Conservation (phyloP, 306 rosid genomes). For the Citrullus amarus region DNA sequence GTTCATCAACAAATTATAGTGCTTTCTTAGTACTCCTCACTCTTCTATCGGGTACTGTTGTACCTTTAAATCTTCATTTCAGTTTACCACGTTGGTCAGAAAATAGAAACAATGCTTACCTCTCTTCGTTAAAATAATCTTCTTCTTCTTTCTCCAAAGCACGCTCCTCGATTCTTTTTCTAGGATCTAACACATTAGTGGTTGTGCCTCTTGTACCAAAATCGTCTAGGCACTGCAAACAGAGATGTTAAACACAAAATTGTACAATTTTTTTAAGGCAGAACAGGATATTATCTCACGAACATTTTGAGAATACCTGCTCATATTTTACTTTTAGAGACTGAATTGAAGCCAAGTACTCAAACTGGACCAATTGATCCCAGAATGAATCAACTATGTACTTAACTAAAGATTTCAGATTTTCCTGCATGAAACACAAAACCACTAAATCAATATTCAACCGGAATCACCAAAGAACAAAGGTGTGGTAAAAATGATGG, state of each 20-base stretch:
- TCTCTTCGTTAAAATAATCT: conserved; percentile 82
- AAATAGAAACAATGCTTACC: conserved; percentile 26
- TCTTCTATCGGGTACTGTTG: not conserved
- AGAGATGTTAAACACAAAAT: conserved; percentile 15
- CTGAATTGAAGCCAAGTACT: conserved; percentile 46
- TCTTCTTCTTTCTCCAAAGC: conserved; percentile 90
- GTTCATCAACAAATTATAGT: not conserved
- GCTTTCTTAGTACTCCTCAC: not conserved
- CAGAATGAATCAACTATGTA: conserved; percentile 76
- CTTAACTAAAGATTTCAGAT: conserved; percentile 47
- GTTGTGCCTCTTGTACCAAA: conserved; percentile 43
- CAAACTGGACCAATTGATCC: conserved; percentile 66
- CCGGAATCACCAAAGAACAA: conserved; percentile 7
- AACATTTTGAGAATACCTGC: conserved; percentile 43
- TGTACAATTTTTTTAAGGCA: not conserved
- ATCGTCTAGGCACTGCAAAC: conserved; percentile 62
- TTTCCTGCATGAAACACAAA: conserved; percentile 47
- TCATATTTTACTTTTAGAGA: conserved; percentile 77
- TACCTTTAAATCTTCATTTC: not conserved
- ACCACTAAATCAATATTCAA: conserved; percentile 2
- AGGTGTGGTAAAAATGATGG: conserved; percentile 10
- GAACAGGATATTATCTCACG: conserved; percentile 2
- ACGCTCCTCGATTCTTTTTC: conserved; percentile 77
- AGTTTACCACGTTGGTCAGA: not conserved
- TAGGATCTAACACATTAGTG: conserved; percentile 37